Percentiles rank a stretch among this genome's conserved stretches.
Conservation (phyloP, 768 basidiomycete species). For the Daedaleopsis nitida region DNA sequence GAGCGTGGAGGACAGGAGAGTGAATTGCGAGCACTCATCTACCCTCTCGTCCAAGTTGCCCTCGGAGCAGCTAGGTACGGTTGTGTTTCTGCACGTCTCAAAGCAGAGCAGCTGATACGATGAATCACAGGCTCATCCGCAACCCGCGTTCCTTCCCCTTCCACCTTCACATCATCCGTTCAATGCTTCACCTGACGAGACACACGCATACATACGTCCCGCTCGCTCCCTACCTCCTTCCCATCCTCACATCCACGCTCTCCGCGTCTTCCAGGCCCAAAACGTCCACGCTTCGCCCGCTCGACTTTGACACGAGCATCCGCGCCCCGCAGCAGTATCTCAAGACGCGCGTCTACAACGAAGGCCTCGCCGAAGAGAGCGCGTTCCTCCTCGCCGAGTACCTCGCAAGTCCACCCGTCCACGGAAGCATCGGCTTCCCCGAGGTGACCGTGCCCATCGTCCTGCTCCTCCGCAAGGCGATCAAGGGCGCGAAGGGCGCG, state of each 20-base stretch:
- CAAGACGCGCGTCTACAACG: slow-evolving; percentile 83
- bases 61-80: slow-evolving; percentile 90
- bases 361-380: slow-evolving; percentile 82
- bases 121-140: slow-evolving; percentile 70
- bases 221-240: slow-evolving; percentile 82
- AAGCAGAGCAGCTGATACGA: not conserved
- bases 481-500: slow-evolving; percentile 60
- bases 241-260: slow-evolving; percentile 79
- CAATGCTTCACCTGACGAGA: slow-evolving; percentile 80
- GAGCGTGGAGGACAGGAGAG: slow-evolving; percentile 62
- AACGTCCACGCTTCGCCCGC: slow-evolving; percentile 80
- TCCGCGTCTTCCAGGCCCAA: slow-evolving; percentile 71
- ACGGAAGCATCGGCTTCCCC: slow-evolving; percentile 90
- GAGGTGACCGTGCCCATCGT: slow-evolving; percentile 84
- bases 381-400: slow-evolving; percentile 80
- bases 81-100: not conserved
- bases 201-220: slow-evolving; percentile 89
- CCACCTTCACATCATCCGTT: slow-evolving; percentile 89
- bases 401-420: slow-evolving; percentile 68
- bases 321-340: slow-evolving; percentile 87
- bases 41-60: slow-evolving; percentile 93
- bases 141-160: slow-evolving; percentile 93
- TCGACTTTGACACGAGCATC: slow-evolving; percentile 87
- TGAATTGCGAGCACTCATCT: slow-evolving; percentile 85
- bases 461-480: slow-evolving; percentile 66